Evolutionary conservation across 1,139 yeast species (phyloP), one percentile per base, ranked within the genome.

Genomic region (Starmera stellimalicola): DNA sequence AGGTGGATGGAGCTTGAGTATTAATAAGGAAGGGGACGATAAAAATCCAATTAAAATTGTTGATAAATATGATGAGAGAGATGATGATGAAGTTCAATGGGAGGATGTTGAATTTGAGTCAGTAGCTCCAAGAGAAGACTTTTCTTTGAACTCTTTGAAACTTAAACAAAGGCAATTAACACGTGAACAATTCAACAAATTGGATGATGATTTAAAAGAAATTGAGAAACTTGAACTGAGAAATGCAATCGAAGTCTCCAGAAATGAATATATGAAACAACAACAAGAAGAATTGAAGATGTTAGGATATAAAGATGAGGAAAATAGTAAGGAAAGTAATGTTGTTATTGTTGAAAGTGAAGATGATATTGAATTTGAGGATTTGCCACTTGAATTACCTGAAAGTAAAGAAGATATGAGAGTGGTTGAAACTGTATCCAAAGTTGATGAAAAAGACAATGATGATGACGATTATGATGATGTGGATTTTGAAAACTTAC

Each of bases 1-100:
- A 7, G 79, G 77, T 43, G 98, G 98, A 0, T 91, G 94, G 88
- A 75, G 93, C 0, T 59, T 93, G 28, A 76, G 93, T 0, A 62
- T 91, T 32, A 70, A 65, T 3, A 62, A 62, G 4, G 63, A 58
- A 6, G 63, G 59, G 17, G 72, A 59, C 7, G 49, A 48, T 3
- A 50, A 58, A 0, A 62, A 64, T 20, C 73, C 78, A 1, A 65
- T 73, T 29, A 51, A 22, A 5, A n/a, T 57, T 3, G 37, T 71
- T 16, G 74, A 68, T 33, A 41, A 24, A 23, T 35, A 38, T 22
- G 34, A 33, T 3, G 50, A 58, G 35, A 58, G 49, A 3, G 64
- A 52, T 2, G 60, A 51, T 9, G 68, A 63, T 18, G 75, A 68
- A 32, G 57, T 60, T 14, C 82, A 73, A 24, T 77, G 80, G 70